Evolutionary conservation across 2,329 filamentous ascomycete species (phyloP).

Genomic region (Botrytis tulipae): DNA sequence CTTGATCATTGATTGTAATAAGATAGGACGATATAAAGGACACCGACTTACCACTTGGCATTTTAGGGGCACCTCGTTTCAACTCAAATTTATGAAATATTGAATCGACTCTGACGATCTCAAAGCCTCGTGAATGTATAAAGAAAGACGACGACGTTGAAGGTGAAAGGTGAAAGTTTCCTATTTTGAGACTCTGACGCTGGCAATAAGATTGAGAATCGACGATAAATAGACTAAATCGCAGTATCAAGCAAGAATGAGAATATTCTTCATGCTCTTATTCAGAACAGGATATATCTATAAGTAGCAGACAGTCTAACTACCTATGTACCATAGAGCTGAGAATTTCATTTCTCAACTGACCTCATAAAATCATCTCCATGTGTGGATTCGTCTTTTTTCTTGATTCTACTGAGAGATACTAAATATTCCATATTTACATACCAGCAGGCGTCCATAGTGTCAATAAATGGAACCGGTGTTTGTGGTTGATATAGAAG

Average conservation of each 20-base stretch:
- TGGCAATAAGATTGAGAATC: neutral
- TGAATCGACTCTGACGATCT: too few relatives aligned
- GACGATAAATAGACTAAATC: too few relatives aligned
- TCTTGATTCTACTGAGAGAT: neutral
- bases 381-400: too few relatives aligned
- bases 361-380: too few relatives aligned
- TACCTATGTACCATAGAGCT: neutral
- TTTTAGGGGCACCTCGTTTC: fast-evolving
- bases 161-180: neutral
- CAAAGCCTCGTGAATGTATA: too few relatives aligned
- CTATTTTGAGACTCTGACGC: neutral
- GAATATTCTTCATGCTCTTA: too few relatives aligned
- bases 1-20: neutral
- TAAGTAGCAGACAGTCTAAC: neutral
- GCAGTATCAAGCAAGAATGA: neutral
- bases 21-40: neutral
- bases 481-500: neutral
- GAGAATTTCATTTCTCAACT: neutral
- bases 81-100: too few relatives aligned
- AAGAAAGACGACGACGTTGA: neutral
- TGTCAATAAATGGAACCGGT: neutral
- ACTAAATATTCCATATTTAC: too few relatives aligned
- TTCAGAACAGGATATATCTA: too few relatives aligned
- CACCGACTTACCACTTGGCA: neutral
- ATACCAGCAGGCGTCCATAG: neutral